Percentiles rank a stretch among this genome's conserved stretches.
Conservation (phyloP, 768 basidiomycete species). For the Mycena haematopus region DNA sequence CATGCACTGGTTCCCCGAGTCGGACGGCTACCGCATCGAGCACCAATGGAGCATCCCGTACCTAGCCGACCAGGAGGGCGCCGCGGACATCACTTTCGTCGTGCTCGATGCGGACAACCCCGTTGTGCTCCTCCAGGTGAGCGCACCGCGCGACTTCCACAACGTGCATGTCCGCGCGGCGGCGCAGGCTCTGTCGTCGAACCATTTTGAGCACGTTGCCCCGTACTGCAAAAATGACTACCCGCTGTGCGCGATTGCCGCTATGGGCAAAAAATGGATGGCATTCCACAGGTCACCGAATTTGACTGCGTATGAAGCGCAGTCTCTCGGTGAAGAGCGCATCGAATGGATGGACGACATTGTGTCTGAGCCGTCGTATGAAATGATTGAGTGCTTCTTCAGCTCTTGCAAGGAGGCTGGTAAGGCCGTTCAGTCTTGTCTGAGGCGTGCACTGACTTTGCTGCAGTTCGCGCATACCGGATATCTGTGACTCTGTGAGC, state of each 20-base stretch:
- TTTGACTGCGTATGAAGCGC: conserved; percentile 25
- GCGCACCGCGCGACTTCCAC: conserved; percentile 24
- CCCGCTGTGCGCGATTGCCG: conserved; percentile 24
- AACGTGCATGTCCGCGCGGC: conserved; percentile 24
- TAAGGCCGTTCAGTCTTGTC: background rate
- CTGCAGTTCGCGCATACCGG: conserved; percentile 19
- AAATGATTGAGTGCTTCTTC: conserved; percentile 28
- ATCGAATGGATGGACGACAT: conserved; percentile 32
- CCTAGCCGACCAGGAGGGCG: conserved; percentile 22
- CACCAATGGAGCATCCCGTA: conserved; percentile 26
- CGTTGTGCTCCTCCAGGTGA: conserved; percentile 28
- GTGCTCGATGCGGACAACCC: conserved; percentile 18
- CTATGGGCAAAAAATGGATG: conserved; percentile 29
- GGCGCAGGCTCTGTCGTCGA: conserved; percentile 18
- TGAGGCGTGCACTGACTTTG: background rate
- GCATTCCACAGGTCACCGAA: conserved; percentile 22
- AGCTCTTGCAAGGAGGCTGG: conserved; percentile 17
- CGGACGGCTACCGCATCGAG: conserved; percentile 23
- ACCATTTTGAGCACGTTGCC: conserved; percentile 27
- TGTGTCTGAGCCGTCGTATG: conserved; percentile 28
- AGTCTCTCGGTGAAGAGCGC: conserved; percentile 18
- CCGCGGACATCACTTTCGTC: conserved; percentile 21
- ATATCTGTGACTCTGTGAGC: background rate
- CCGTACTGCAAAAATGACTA: conserved; percentile 25
- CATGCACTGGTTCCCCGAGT: conserved; percentile 26